Base-by-base conservation (phyloP, 371 early-diverging fungal genomes). In the Vittaforma corneae region DNA sequence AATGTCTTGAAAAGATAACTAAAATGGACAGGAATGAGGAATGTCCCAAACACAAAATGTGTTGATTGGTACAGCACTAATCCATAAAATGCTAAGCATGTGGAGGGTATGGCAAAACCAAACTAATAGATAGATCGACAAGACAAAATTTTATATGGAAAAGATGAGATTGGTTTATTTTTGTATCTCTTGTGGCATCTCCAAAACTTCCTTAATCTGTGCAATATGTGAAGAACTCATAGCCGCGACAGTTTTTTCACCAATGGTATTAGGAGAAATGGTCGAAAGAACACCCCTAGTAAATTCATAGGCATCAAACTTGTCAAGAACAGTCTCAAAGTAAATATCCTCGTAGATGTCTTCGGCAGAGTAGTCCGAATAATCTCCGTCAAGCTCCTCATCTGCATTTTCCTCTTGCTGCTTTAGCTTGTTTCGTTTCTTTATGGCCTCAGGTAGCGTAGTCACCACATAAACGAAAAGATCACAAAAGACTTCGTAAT, bases 291-390 rank as follows among this genome's bases (percentile, higher is more conserved):
- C 56, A 18, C 53, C 46, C 20, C 29, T 54, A 30, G 62, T 48
- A 58, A 73, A 77, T 22, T 35, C 46, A 64, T 50, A 75, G n/a
- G 69, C 68, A 69, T 80, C 72, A 46, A 78, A 76, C 0, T 70
- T 38, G 40, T 80, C 80, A 14, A 78, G 55, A 34, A 65, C 59
- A 20, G 75, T 74, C 33, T 66, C 62, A 61, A 70, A 76, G 40
- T 67, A 73, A 20, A 76, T 73, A 54, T 80, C 80, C 53, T 80
- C 80, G 40, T 74, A 68, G 26, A 80, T 50, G 34, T 44, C 40
- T 47, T 66, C 52, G 30, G 22, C 59, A 37, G 22, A 46, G 11
- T 24, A 45, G n/a, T 53, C 56, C 16, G 61, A 58, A 2, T 56
- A 48, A 24, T 78, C 77, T 9, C 64, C 44, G 2, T 71, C 64